Evolutionary conservation across 2,329 filamentous ascomycete genomes (phyloP).

Genomic region (Aspergillus glaucus): DNA sequence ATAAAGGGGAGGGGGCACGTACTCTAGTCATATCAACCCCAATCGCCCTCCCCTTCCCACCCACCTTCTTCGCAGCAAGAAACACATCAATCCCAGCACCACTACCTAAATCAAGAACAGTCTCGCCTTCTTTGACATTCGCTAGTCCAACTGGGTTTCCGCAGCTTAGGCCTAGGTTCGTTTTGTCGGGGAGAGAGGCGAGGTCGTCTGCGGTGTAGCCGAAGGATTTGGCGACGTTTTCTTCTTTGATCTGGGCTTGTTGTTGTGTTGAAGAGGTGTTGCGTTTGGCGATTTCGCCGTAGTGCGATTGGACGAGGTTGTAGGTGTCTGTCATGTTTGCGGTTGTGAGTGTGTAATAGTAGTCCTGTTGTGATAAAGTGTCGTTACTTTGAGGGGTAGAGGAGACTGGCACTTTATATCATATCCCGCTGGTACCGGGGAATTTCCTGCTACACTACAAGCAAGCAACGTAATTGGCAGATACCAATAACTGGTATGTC

Average conservation of each 20-base stretch:
- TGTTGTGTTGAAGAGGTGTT: constrained; percentile 24
- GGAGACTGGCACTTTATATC: not conserved
- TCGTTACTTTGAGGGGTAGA: not conserved
- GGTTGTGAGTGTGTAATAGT: not conserved
- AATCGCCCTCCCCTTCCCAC: constrained; percentile 44
- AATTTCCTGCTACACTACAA: not conserved
- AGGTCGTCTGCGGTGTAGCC: constrained; percentile 49
- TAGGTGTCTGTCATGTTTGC: constrained; percentile 4
- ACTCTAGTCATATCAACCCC: constrained; percentile 58
- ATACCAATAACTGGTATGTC: not conserved
- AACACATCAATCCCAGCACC: constrained; percentile 56
- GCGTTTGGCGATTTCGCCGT: constrained; percentile 10
- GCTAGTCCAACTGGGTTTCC: constrained; percentile 50
- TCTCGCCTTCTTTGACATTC: constrained; percentile 48
- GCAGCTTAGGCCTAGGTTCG: constrained; percentile 51
- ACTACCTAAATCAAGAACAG: constrained; percentile 51
- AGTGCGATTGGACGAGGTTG: constrained; percentile 10
- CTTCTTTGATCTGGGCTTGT: constrained; percentile 26
- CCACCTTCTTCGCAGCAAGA: constrained; percentile 48
- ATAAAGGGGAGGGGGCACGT: not conserved
- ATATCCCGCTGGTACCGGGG: not conserved
- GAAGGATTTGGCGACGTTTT: constrained; percentile 46
- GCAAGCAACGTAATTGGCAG: not conserved
- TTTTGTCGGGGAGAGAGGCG: constrained; percentile 37
- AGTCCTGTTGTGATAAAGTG: not conserved